Conservation (phyloP, 2,329 filamentous ascomycete species). For the Colletotrichum navitas region DNA sequence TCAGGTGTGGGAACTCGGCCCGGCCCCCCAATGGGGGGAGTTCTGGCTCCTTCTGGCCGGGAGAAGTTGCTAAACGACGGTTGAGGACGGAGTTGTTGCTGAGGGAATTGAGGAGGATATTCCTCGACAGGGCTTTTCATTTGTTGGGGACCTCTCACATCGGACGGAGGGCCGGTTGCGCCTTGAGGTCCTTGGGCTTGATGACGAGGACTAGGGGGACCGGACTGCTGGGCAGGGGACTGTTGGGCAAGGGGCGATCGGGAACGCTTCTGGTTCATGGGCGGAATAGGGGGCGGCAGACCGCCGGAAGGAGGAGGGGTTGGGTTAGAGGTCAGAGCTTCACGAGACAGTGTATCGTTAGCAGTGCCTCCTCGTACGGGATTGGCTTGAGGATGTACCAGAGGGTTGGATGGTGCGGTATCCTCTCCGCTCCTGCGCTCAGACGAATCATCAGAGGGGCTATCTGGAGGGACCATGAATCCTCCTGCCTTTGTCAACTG, state of each 20-base stretch:
- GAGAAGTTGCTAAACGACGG: slow-evolving; percentile 43
- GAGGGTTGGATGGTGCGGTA: slow-evolving; percentile 47
- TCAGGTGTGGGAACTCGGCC: slow-evolving; percentile 41
- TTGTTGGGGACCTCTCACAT: slow-evolving; percentile 12
- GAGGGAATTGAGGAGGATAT: slow-evolving; percentile 10
- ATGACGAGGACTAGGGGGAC: slow-evolving; percentile 50
- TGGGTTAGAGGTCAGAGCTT: slow-evolving; percentile 60
- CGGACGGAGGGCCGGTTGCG: slow-evolving; percentile 1
- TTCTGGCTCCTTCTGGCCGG: slow-evolving; percentile 41
- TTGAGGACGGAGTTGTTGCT: slow-evolving; percentile 33
- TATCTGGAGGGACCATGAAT: slow-evolving; percentile 57
- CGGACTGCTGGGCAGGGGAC: slow-evolving; percentile 54
- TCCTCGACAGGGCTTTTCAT: slow-evolving; percentile 27
- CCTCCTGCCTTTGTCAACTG: slow-evolving; percentile 81
- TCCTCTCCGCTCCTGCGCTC: slow-evolving; percentile 52
- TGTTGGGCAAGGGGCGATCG: slow-evolving; percentile 59
- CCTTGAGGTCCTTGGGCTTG: slow-evolving; percentile 40
- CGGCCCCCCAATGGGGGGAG: slow-evolving; percentile 35
- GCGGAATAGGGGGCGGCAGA: slow-evolving; percentile 57
- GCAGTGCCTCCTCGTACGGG: slow-evolving; percentile 64
- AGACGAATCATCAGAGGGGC: slow-evolving; percentile 48
- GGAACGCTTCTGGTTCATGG: slow-evolving; percentile 57
- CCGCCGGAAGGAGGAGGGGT: slow-evolving; percentile 53
- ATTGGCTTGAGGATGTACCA: slow-evolving; percentile 65
- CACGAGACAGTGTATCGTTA: slow-evolving; percentile 67